Base-by-base conservation (phyloP, 1,139 yeast species). In the Zygoascus sp. region DNA sequence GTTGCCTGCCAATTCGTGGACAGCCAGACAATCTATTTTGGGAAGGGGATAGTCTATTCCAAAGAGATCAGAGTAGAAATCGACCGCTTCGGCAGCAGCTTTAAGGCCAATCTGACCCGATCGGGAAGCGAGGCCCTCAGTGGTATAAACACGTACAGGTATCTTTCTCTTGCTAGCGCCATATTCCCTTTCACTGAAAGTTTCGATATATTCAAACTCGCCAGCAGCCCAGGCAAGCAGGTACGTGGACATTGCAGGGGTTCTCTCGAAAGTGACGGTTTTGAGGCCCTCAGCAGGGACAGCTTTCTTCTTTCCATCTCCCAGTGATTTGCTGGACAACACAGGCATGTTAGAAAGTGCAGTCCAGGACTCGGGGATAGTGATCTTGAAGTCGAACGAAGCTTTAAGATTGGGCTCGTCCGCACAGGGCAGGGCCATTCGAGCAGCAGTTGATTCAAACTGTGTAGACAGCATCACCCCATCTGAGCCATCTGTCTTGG, bases 391-490 rank as follows among this genome's bases (percentile, higher is more conserved):
- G 49, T 77, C 79, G 59, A 80, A 85, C 20, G 86, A 76, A 7
- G 94, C 86, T 67, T 85, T 85, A 52, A 81, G 72, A 47, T 79
- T 76, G 22, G 95, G 95, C 63, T 85, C 94, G 63, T 84, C 94
- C 55, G 83, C 78, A 61, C 87, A 83, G 15, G 95, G 95, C 69
- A 85, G 82, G 0, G 94, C 90, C 59, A 88, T 75, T 65, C 95
- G 80, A 45, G 90, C 88, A 63, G 84, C 90, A 23, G 90, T 83
- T 28, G 95, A 85, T 67, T 85, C 95, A 75, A 85, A 83, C 67
- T 85, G 95, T 39, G 95, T 85, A 32, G 90, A 80, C 41, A 87
- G 82, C 72, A 83, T 76, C 53, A 75, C 77, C 60, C 81, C 79
- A 42, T 76, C 73, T 51, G 73, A 73, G 8, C 85, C 89, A 46